Evolutionary conservation across 106 monocot species (phyloP).

Genomic region (Dendrobium chrysotoxum): DNA sequence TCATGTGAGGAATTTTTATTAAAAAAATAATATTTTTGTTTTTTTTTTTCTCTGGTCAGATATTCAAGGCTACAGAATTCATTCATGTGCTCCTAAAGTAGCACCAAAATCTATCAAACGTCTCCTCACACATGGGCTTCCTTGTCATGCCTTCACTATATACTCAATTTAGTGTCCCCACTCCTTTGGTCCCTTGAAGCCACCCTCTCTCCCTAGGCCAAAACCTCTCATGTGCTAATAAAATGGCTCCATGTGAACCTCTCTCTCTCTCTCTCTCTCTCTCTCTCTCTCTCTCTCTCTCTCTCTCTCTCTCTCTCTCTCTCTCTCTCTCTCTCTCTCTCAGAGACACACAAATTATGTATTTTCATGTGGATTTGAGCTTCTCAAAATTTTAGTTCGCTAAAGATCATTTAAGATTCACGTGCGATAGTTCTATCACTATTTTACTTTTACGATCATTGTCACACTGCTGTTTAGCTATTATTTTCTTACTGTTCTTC

Average conservation of each 20-base stretch:
- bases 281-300: not conserved
- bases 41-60: too few species aligned
- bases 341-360: not conserved
- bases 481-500: not conserved
- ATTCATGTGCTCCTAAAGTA: too few species aligned
- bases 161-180: not conserved
- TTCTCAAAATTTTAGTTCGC: not conserved
- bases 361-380: not conserved
- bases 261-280: not conserved
- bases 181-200: not conserved
- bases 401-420: not conserved
- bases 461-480: not conserved
- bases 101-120: not conserved
- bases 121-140: not conserved
- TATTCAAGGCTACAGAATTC: too few species aligned
- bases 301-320: not conserved
- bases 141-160: not conserved
- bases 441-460: too few species aligned
- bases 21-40: too few species aligned
- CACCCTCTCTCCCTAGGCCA: not conserved
- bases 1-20: too few species aligned
- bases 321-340: too few species aligned
- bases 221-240: conserved; percentile 4
- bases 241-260: not conserved
- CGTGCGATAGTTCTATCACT: not conserved